A percentile compares a stretch with the other conserved stretches of the same genome.
Conservation (phyloP, 495 filamentous ascomycete genomes). For the Aspergillus saccharolyticus region DNA sequence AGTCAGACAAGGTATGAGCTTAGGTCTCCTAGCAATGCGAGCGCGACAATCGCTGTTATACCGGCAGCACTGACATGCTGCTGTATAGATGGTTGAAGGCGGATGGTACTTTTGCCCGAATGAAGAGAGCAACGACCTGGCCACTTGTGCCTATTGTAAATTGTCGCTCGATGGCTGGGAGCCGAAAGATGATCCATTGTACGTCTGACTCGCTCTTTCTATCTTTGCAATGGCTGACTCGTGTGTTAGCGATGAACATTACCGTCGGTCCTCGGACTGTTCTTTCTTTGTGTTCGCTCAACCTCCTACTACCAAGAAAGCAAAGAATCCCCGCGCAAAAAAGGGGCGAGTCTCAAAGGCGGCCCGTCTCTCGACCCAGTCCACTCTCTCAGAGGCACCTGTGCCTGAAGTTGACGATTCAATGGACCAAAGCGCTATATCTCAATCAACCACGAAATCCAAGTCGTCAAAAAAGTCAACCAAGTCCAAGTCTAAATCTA, state of each 20-base stretch:
- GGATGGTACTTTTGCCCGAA: slow-evolving; percentile 92
- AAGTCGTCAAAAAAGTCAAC: slow-evolving; percentile 48
- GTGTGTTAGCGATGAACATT: slow-evolving; percentile 70
- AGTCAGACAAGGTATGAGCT: slow-evolving; percentile 71
- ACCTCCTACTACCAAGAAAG: slow-evolving; percentile 33
- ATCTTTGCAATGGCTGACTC: slow-evolving; percentile 23
- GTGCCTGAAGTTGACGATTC: slow-evolving; percentile 52
- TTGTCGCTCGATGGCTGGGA: slow-evolving; percentile 89
- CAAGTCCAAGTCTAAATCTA: slow-evolving; percentile 34
- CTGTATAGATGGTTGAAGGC: slow-evolving; percentile 71
- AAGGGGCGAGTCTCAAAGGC: slow-evolving; percentile 62
- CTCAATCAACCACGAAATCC: slow-evolving; percentile 43
- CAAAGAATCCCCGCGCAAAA: slow-evolving; percentile 42
- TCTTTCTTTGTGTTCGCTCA: slow-evolving; percentile 65
- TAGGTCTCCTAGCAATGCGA: background rate
- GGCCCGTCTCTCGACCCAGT: slow-evolving; percentile 68
- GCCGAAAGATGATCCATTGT: slow-evolving; percentile 81
- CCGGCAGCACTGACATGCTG: background rate
- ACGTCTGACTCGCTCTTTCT: slow-evolving; percentile 32
- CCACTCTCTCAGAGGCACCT: slow-evolving; percentile 52
- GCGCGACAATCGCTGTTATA: background rate
- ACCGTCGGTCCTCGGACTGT: slow-evolving; percentile 70
- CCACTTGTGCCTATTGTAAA: slow-evolving; percentile 82
- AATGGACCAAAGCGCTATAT: slow-evolving; percentile 64
- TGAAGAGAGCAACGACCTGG: slow-evolving; percentile 73